Evolutionary conservation across 2,329 filamentous ascomycete genomes (phyloP), one percentile per base, ranked within the genome.

Genomic region (Cladosporium sp.): DNA sequence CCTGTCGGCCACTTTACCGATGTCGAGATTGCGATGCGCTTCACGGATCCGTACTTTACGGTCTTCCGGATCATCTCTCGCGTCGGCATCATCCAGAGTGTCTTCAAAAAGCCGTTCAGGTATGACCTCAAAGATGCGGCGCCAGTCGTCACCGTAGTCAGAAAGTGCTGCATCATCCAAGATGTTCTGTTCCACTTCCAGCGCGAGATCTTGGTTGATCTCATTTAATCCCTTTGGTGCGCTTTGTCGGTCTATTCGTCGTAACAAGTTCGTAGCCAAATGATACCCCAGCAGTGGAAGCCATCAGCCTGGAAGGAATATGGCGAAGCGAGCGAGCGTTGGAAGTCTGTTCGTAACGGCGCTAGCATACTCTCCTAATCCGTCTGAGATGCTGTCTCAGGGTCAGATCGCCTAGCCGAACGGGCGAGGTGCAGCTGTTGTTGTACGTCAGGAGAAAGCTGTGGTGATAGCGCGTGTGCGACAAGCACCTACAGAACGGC

Each of bases 211-310:
- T 32, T 26, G n/a, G n/a, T 63, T 63, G 25, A 63, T 28, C 11
- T 16, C 32, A 32, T n/a, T 28, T 13, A 63, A 28, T 7, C 56
- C 16, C 30, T 34, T 25, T 39, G 16, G 48, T 63, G 48, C n/a
- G 46, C 46, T 34, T 21, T 46, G 18, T 63, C 59, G n/a, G 59
- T 63, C 5, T 46, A 46, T 34, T 63, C 26, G 43, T 25, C 59
- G 30, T 63, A 63, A 36, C 59, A 63, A 53, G 59, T 63, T 54
- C 59, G 59, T 25, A 63, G 21, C 59, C 59, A 63, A 26, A 63
- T 32, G 21, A 63, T 48, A 16, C 57, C 36, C 36, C 23, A 60
- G 36, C 57, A 26, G 14, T 28, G n/a, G 23, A 25, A 18, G 23
- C 49, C 30, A n/a, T 34, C 21, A 8, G 26, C 5, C 28, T 16